phyloP scores from a whole-genome alignment of 176 grass and related monocot genomes.

The Aegilops tauschii region DNA sequence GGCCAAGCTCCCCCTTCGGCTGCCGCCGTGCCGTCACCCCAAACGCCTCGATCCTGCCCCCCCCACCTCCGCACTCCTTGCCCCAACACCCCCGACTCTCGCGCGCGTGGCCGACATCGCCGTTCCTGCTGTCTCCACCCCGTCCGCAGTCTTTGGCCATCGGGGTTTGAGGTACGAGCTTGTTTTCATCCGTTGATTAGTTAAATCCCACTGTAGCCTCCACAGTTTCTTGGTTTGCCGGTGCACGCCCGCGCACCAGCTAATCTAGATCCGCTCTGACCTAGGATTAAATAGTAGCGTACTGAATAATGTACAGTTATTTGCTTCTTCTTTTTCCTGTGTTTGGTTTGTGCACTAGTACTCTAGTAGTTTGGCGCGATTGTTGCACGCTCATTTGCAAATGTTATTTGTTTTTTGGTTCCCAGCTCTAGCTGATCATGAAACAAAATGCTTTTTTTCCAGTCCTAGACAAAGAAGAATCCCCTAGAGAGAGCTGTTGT shows the following conservation, averaged over 20 bases:
- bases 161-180: constrained; percentile 4
- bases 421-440: not conserved
- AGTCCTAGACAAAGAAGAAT: not conserved
- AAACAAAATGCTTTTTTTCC: not conserved
- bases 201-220: not conserved
- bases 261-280: not conserved
- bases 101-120: not conserved
- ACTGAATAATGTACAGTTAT: not conserved
- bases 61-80: not conserved
- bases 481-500: not conserved
- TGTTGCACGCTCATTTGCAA: not conserved
- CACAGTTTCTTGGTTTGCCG: not conserved
- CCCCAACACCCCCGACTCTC: not conserved
- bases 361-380: not conserved
- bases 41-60: not conserved
- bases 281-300: not conserved
- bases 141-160: not conserved
- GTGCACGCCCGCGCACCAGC: too few relatives aligned
- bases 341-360: not conserved
- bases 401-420: not conserved
- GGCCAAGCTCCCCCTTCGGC: not conserved
- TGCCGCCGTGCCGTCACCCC: not conserved
- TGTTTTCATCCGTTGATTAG: not conserved
- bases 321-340: not conserved
- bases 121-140: not conserved